Evolutionary conservation across 139 green algal species (phyloP), one percentile per base, ranked within the genome.

Genomic region (Tetradesmus obliquus): DNA sequence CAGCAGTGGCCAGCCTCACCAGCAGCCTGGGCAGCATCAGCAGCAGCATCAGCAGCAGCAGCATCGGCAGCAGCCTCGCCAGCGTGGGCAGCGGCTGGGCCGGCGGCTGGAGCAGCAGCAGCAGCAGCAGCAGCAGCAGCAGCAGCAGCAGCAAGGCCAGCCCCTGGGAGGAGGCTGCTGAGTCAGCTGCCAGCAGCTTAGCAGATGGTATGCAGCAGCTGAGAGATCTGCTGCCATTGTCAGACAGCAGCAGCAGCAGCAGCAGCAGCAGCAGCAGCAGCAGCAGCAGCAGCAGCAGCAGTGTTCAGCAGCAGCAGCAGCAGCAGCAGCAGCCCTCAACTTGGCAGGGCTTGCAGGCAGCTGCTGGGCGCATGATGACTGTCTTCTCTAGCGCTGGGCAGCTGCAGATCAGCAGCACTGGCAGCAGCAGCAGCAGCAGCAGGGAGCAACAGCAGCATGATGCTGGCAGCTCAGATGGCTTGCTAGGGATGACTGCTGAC

Each of bases 1-100:
- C 86, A 69, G 86, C 86, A 19, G 86, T 90, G 54, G 5, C n/a
- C 20, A 90, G 86, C 86, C 86, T 90, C 17, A 90, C 53, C 17
- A 90, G 53, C 86, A 90, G 86, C 71, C 71, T 90, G 7, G 80
- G 80, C 80, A 58, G 51, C 69, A 55, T 76, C 86, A 90, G 86
- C 86, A 90, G 86, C 86, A 90, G 53, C 71, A 55, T 69, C 76
- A 81, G 86, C 85, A 89, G 85, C 83, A 88, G 57, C 57, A 69
- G 66, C 55, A 69, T 19, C 8, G 20, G 66, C 54, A 55, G 69
- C 69, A 32, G 69, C 69, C 19, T 32, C 7, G 57, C 57, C 6
- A 66, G 57, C 7, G 57, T 66, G 8, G 57, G 57, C 57, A 66
- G 57, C 12, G 71, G 71, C 71, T 79, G 71, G 71, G 13, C 24